Evolutionary conservation across 495 filamentous ascomycete species (phyloP).

Genomic region (Bryoglossum gracile): DNA sequence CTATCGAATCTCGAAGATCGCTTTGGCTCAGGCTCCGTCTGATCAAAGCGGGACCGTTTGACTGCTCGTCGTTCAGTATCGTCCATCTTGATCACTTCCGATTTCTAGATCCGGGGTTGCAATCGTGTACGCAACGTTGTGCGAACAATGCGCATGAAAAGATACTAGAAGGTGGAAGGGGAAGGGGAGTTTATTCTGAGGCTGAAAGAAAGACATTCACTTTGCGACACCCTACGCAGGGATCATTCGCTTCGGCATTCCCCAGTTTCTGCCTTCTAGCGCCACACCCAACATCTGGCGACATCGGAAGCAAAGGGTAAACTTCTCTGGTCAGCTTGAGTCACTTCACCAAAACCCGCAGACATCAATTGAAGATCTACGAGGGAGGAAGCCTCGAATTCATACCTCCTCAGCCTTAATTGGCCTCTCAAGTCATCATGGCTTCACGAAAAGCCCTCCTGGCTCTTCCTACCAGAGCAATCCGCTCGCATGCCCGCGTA

Average conservation of each 20-base stretch:
- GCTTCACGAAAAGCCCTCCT: conserved; percentile 35
- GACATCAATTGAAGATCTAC: background rate
- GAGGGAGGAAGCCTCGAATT: conserved; percentile 3
- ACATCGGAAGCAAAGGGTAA: no score
- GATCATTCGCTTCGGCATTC: no score
- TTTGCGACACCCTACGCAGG: no score
- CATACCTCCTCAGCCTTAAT: conserved; percentile 6
- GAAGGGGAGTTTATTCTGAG: no score
- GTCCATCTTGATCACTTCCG: conserved; percentile 66
- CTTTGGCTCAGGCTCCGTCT: conserved; percentile 70
- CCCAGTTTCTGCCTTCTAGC: no score
- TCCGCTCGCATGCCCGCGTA: conserved; percentile 15
- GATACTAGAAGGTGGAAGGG: background rate
- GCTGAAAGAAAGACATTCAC: no score
- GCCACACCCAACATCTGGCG: conserved; percentile 11
- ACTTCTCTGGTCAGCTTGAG: conserved; percentile 4
- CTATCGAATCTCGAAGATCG: conserved; percentile 72
- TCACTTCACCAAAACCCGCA: conserved; percentile 1
- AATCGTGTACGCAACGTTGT: background rate
- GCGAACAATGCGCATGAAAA: background rate
- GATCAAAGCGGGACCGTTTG: conserved; percentile 89
- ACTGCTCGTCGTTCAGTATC: conserved; percentile 66
- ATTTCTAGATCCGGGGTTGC: no score
- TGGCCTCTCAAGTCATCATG: conserved; percentile 27
- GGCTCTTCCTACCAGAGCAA: conserved; percentile 33